Base-by-base conservation (phyloP, 108 stramenopile species). In the Nitzschia sp. region DNA sequence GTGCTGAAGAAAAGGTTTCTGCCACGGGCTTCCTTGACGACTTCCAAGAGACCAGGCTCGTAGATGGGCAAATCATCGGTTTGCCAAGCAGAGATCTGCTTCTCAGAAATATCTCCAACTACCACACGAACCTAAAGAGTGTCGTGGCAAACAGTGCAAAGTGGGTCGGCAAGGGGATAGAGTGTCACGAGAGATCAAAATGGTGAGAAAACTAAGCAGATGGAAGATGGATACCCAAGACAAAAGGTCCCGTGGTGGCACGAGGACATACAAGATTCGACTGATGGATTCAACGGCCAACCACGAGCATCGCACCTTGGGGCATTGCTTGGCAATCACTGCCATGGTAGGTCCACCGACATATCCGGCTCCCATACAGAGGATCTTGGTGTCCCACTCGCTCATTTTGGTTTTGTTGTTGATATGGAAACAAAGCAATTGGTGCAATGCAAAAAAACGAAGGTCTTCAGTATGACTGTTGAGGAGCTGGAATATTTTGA, bases 331-430 rank as follows among this genome's bases (percentile, higher is more conserved):
- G 22, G 98, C 98, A 80, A 99, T 99, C 43, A 98, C 95, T 1
- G 98, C 98, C 98, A 99, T 99, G 51, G 98, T 99, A 3, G 98
- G 98, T n/a, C 98, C 98, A 37, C 98, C 98, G 59, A 99, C 98
- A 54, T 99, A 99, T 26, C 98, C 98, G 21, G 97, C 97, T 55
- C 98, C 98, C 95, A 97, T 98, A 86, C 96, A 98, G 75, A 95
- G 95, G 58, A 97, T 96, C 80, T 95, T 81, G 12, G 94, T 76
- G 66, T 93, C 87, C 75, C 78, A 97, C 52, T 88, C 86, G 46
- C 85, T 94, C 88, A 88, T 91, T 53, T 55, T 80, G 12, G 3
- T 21, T 20, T 26, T 1, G 29, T 34, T 34, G 29, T 34, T 34
- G 29, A 34, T 34, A 34, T 34, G 29, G 29, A 34, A 34, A 34